phyloP scores from a whole-genome alignment of 305 asterid genomes.

The Fraxinus velutina region DNA sequence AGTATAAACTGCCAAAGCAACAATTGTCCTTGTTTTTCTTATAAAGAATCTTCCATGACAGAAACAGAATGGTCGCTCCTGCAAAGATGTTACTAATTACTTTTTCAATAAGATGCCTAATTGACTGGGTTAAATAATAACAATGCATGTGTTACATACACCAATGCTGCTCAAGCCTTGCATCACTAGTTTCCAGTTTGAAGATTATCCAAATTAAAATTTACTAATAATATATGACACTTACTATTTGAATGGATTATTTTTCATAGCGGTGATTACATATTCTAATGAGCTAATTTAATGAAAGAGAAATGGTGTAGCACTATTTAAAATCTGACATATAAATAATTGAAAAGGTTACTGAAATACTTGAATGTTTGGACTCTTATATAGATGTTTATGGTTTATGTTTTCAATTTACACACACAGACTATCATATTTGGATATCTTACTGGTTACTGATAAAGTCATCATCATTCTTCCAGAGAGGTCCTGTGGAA shows the following conservation, averaged over 20 bases:
- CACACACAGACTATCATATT: background rate
- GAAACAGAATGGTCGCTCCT: background rate
- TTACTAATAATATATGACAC: background rate
- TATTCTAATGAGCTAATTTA: background rate
- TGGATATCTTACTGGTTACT: background rate
- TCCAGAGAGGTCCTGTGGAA: background rate
- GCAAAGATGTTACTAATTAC: background rate
- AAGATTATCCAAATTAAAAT: background rate
- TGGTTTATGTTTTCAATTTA: background rate
- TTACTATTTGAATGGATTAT: background rate
- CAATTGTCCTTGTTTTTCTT: background rate
- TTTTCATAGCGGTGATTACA: background rate
- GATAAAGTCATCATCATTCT: background rate
- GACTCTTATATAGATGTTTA: background rate
- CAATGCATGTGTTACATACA: background rate
- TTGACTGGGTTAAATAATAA: background rate
- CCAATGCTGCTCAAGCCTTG: background rate
- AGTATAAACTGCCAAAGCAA: background rate
- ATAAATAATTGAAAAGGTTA: background rate
- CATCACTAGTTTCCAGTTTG: background rate
- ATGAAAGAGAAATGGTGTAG: background rate
- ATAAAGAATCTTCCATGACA: background rate
- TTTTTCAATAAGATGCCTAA: background rate
- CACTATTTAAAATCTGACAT: background rate
- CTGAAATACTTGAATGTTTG: background rate